Base-by-base conservation (phyloP, 306 rosid species). In the Carpinus viminea region DNA sequence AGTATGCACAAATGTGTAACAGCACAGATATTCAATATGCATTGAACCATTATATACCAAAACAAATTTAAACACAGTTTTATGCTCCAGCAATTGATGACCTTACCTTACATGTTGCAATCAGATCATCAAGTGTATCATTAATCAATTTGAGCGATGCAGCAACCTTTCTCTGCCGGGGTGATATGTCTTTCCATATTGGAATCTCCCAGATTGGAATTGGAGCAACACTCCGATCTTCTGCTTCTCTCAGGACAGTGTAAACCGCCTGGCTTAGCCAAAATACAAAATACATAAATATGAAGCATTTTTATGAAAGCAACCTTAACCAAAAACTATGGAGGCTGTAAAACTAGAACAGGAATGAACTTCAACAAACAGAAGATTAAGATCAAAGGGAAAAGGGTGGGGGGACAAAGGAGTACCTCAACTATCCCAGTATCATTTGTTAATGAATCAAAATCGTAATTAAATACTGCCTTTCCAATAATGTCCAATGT, bases 191-290 rank as follows among this genome's bases (percentile, higher is more conserved):
- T 85, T 91, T 95, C 99, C 99, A 95, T 72, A 95, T 86, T 72
- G 98, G 99, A 76, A 95, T 90, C 73, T 95, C 97, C 98, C 99
- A 95, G 18, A 91, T 12, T 26, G 99, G 99, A 83, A 95, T 93
- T 53, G 98, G 98, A 36, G 98, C 73, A 54, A 88, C 80, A 77
- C 99, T 95, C 28, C 99, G 96, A 84, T 88, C 93, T 88, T 95
- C 99, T 84, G 99, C 98, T 89, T 95, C 99, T 82, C 97, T 87
- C 83, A 95, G 85, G 45, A 95, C 93, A 70, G 93, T 91, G 72
- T 95, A 95, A 76, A 95, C 99, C 16, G 99, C 99, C 99, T 95
- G 89, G 84, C 70, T 89, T 73, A 81, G 83, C 85, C 81, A 82
- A 83, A 80, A 73, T 45, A 78, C 64, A 81, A 74, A 81, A 78